Conservation (phyloP, 208 protist species). For the Tritrichomonas musculus region DNA sequence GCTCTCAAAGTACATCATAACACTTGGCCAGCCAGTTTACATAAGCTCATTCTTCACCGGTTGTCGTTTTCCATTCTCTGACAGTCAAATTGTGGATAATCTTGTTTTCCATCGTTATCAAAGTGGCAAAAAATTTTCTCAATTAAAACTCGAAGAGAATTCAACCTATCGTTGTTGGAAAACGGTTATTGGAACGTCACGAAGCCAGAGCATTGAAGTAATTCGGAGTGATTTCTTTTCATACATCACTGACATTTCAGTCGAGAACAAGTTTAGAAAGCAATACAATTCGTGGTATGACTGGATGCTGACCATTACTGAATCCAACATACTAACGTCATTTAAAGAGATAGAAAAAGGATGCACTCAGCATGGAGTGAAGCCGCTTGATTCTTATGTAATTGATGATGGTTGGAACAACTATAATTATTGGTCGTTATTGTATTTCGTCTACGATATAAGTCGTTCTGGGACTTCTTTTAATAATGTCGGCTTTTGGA, state of each 20-base stretch:
- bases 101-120: not conserved
- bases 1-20: not conserved
- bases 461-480: not conserved
- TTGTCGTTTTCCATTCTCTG: not conserved
- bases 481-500: not conserved
- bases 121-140: not conserved
- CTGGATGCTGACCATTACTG: not conserved
- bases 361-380: not conserved
- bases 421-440: not conserved
- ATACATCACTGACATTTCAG: not conserved
- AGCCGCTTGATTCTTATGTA: not conserved
- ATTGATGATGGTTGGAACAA: too few species aligned
- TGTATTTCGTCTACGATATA: not conserved
- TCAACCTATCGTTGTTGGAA: not conserved
- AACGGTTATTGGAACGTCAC: not conserved
- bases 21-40: not conserved
- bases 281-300: constrained; percentile 5
- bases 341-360: too few species aligned
- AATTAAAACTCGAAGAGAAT: not conserved
- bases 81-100: not conserved
- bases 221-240: constrained; percentile 6
- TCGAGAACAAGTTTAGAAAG: not conserved
- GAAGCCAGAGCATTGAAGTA: not conserved
- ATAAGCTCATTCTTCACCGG: not conserved
- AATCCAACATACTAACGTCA: not conserved